phyloP scores from a whole-genome alignment of 805 yeast genomes.

The Schwanniomyces vanrijiae region DNA sequence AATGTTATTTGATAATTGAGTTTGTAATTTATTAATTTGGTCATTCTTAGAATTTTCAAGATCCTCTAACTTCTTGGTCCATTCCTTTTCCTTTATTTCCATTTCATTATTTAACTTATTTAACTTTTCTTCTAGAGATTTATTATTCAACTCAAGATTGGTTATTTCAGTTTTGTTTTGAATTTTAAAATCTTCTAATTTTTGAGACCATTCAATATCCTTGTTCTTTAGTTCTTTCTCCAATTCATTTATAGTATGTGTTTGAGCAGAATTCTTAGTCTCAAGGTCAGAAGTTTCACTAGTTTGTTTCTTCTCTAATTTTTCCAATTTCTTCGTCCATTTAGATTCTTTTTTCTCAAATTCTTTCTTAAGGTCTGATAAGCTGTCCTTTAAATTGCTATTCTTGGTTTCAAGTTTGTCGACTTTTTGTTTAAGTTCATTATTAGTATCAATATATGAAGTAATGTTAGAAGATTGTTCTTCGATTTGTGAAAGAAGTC shows the following conservation, averaged over 20 bases:
- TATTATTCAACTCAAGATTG: not conserved
- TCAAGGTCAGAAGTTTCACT: not conserved
- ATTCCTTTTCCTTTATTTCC: not conserved
- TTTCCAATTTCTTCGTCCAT: not conserved
- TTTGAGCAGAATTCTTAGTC: not conserved
- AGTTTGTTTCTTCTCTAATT: not conserved
- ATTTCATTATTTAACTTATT: not conserved
- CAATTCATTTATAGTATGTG: not conserved
- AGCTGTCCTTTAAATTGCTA: not conserved
- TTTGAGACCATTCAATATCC: not conserved
- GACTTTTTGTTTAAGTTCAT: not conserved
- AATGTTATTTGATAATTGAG: not conserved
- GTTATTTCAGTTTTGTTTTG: not conserved
- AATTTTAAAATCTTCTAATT: not conserved
- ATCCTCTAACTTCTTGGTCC: conserved; percentile 1
- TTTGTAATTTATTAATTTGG: not conserved
- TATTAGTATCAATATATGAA: not conserved
- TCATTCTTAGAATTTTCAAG: conserved; percentile 3
- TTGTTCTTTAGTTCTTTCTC: not conserved
- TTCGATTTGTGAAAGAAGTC: not conserved
- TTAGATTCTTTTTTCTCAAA: not conserved
- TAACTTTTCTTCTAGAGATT: not conserved
- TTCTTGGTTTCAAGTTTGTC: not conserved
- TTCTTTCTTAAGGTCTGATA: not conserved
- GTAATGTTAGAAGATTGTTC: not conserved